phyloP scores from a whole-genome alignment of 139 green algal species.

The Deuterostichococcus epilithicus region DNA sequence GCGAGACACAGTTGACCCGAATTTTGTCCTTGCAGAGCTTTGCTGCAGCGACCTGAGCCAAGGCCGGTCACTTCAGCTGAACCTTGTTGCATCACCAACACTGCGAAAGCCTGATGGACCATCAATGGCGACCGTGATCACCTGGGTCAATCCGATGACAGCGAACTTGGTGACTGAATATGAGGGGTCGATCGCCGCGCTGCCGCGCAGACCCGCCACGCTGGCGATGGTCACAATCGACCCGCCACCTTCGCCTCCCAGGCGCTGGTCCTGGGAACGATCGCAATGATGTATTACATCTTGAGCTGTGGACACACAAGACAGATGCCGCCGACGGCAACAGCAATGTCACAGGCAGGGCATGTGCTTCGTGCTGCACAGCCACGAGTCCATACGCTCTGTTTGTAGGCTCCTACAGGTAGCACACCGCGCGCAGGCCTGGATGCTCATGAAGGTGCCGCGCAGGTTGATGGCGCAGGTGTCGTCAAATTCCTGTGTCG shows the following conservation, averaged over 20 bases:
- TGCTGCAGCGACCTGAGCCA: neutral
- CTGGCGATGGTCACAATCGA: neutral
- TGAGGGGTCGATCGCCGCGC: neutral
- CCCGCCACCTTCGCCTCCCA: neutral
- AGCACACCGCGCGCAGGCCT: neutral
- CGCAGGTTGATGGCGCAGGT: neutral
- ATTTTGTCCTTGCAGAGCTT: neutral
- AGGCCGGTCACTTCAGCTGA: neutral
- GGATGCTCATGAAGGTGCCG: neutral
- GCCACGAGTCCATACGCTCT: too few relatives aligned
- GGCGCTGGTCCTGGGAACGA: neutral
- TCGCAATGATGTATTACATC: too few relatives aligned
- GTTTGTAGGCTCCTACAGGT: neutral
- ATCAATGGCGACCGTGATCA: too few relatives aligned
- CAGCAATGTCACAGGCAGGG: too few relatives aligned
- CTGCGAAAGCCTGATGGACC: too few relatives aligned
- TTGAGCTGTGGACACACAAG: too few relatives aligned
- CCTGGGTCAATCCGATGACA: neutral
- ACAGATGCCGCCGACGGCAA: too few relatives aligned
- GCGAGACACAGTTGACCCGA: neutral
- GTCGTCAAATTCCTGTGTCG: neutral
- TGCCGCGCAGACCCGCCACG: neutral
- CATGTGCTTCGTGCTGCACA: neutral
- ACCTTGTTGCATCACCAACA: too few relatives aligned
- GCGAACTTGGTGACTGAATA: neutral